Base-by-base conservation (phyloP, 192 early-diverging fungal species). In the Oehlia diaphana region DNA sequence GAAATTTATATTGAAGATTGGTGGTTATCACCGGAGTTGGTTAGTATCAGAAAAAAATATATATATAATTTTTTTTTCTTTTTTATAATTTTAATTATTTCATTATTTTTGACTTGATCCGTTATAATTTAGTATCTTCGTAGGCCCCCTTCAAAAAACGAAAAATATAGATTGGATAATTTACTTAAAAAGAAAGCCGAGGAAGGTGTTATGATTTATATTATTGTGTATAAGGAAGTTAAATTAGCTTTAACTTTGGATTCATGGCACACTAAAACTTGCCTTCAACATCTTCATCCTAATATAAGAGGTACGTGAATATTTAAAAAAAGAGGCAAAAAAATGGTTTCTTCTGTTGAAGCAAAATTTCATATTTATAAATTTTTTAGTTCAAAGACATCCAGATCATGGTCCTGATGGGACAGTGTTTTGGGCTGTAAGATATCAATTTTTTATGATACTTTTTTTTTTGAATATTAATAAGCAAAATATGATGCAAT, bases 11-110 rank as follows among this genome's bases (percentile, higher is more conserved):
- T 93, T 80, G 90, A 87, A 49, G 94, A 95, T 86, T 95, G 95
- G 95, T 96, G 95, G 92, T 84, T 96, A 75, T 89, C 91, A 42
- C 94, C 94, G 31, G 94, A 95, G 77, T 67, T 95, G 78, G 87
- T 88, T 75, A 66, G 61, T 64, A 74, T 69, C 23, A 23, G 1
- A 14, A 6, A 9, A 4, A 50, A 4, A 37, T 75, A 16, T 63
- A 37, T 31, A 31, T 31, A 19, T 26, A 26, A 26, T 26, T 26
- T 49, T 61, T 65, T 23, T 70, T 70, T 6, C 26, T 50, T 50
- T 50, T 13, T 2, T 14, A 1, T 14, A 50, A 50, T 37, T 37
- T 37, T 37, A 37, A 37, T 37, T 37, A 37, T 37, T 37, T 37
- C 37, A 37, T 37, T 37, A 4, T 37, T 37, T 37, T 37, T 37